Percentiles rank a stretch among this genome's conserved stretches.
These are phyloP conservation scores for Hypoxylon sp. DNA, from an alignment of 2,329 filamentous ascomycete species.

Conservation along the genomic window DNA sequence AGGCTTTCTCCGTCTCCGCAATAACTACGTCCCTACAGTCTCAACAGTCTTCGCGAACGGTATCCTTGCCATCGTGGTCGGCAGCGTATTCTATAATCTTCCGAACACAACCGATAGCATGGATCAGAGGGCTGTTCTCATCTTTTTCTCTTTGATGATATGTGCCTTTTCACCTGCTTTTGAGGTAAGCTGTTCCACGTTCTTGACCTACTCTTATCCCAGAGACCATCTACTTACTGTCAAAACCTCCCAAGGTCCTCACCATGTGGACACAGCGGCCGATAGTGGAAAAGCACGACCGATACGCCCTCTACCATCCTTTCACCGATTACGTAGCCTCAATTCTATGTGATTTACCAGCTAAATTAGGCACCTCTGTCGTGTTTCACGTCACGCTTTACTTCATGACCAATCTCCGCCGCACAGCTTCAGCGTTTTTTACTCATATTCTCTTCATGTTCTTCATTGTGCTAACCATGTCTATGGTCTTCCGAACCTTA, in stretches of 20 bases:
- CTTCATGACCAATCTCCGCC: constrained; percentile 85
- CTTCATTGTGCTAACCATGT: constrained; percentile 80
- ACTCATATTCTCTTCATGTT: constrained; percentile 85
- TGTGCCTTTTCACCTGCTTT: constrained; percentile 85
- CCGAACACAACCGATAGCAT: constrained; percentile 71
- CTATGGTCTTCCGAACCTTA: constrained; percentile 85
- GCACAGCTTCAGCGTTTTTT: constrained; percentile 82
- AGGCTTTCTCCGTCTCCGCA: constrained; percentile 54
- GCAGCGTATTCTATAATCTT: constrained; percentile 84
- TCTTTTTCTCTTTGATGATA: constrained; percentile 89
- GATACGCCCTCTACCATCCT: constrained; percentile 92
- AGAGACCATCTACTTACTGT: too few relatives aligned
- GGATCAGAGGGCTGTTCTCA: constrained; percentile 80
- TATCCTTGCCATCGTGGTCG: constrained; percentile 80
- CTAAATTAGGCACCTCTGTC: constrained; percentile 75
- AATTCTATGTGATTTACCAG: constrained; percentile 87
- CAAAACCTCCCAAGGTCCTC: constrained; percentile 54
- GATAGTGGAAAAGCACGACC: constrained; percentile 89
- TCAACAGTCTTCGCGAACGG: constrained; percentile 74
- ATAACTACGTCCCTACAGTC: too few relatives aligned
- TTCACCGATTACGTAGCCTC: constrained; percentile 86
- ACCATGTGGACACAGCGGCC: constrained; percentile 88
- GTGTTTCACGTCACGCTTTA: constrained; percentile 81
- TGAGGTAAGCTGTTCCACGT: constrained; percentile 61
- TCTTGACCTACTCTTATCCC: too few relatives aligned